Conservation (phyloP, 2,329 filamentous ascomycete genomes). For the Didymella lethalis region DNA sequence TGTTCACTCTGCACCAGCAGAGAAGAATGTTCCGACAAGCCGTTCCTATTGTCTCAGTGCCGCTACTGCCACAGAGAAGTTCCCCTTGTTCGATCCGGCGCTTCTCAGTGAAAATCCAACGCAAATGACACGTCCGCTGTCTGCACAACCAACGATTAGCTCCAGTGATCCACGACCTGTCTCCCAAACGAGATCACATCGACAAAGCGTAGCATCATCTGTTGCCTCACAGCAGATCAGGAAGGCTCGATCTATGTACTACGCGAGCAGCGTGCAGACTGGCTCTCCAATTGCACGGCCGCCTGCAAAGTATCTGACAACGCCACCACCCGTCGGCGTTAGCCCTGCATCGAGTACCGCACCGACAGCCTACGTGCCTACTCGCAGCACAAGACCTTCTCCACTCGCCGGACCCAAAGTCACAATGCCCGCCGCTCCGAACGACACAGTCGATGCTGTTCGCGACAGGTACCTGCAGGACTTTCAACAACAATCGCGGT, state of each 20-base stretch:
- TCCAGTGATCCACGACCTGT: constrained; percentile 37
- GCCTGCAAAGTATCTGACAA: constrained; percentile 44
- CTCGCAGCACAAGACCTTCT: constrained; percentile 25
- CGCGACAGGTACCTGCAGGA: constrained; percentile 53
- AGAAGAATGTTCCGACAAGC: constrained; percentile 22
- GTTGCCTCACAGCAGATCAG: constrained; percentile 47
- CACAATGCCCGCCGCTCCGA: constrained; percentile 34
- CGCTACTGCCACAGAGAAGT: constrained; percentile 29
- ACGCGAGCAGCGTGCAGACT: constrained; percentile 49
- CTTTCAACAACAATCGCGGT: constrained; percentile 48
- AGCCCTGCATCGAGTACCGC: constrained; percentile 13
- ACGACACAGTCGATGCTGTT: constrained; percentile 44
- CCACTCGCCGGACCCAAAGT: constrained; percentile 35
- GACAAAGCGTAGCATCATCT: constrained; percentile 38
- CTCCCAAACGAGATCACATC: constrained; percentile 36
- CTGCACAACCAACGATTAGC: constrained; percentile 33
- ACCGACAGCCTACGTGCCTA: constrained; percentile 6
- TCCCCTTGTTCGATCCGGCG: constrained; percentile 31
- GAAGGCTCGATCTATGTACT: constrained; percentile 51
- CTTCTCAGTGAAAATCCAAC: constrained; percentile 6
- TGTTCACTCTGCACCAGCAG: constrained; percentile 34
- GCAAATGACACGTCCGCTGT: constrained; percentile 17
- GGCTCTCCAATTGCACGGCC: constrained; percentile 48
- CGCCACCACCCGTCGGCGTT: constrained; percentile 25
- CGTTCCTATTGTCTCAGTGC: constrained; percentile 24